Percentiles rank a stretch among this genome's conserved stretches.
Conservation (phyloP, 345 rosid species). For the Passiflora organensis region DNA sequence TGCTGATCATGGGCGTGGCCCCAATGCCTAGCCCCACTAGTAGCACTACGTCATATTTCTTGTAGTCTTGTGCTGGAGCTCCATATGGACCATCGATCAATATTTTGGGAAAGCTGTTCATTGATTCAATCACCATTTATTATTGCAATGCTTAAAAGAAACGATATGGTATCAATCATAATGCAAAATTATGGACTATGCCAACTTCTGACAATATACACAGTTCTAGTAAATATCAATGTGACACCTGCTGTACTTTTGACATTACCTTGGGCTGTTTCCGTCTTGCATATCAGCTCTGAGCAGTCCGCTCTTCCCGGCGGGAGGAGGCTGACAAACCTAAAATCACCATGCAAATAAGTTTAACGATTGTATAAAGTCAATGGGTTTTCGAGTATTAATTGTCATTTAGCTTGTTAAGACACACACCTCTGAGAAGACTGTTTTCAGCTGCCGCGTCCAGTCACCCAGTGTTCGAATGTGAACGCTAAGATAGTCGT, state of each 20-base stretch:
- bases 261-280: conserved; percentile 27
- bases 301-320: conserved; percentile 59
- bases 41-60: conserved; percentile 76
- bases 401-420: not conserved
- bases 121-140: not conserved
- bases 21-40: conserved; percentile 90
- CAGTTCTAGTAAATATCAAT: too few relatives aligned
- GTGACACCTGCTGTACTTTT: too few relatives aligned
- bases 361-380: too few relatives aligned
- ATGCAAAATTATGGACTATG: too few relatives aligned
- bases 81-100: conserved; percentile 86
- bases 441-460: conserved; percentile 70
- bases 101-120: conserved; percentile 59
- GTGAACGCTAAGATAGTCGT: conserved; percentile 79
- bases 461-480: conserved; percentile 84
- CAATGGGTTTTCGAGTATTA: too few relatives aligned
- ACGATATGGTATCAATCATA: too few relatives aligned
- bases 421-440: conserved; percentile 57
- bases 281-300: conserved; percentile 48
- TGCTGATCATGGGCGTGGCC: conserved; percentile 92
- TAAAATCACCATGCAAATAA: not conserved
- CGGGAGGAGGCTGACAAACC: conserved; percentile 57
- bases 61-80: conserved; percentile 93
- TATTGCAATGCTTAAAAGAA: too few relatives aligned
- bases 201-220: too few relatives aligned